Evolutionary conservation across 768 basidiomycete species (phyloP).

Genomic region (Suillus luteus): DNA sequence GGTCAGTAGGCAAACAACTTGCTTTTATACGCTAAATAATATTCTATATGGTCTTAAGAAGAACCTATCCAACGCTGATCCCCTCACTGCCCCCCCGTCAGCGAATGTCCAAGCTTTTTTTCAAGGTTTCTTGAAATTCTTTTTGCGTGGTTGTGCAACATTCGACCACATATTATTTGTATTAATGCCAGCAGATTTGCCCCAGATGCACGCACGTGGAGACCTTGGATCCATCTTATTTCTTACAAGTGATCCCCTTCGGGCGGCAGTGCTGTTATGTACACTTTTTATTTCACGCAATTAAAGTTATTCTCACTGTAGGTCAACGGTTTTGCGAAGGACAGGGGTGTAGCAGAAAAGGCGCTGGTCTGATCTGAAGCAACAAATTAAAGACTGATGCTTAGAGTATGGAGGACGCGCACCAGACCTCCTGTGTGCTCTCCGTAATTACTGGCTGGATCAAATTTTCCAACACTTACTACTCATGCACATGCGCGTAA

Average conservation of each 20-base stretch:
- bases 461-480: neutral
- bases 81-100: too few species aligned
- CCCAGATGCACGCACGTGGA: too few species aligned
- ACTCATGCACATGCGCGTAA: neutral
- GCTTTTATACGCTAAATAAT: too few species aligned
- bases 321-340: neutral
- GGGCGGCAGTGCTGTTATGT: neutral
- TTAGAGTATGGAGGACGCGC: neutral
- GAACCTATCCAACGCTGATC: too few species aligned
- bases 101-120: too few species aligned
- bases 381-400: neutral
- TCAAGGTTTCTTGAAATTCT: too few species aligned
- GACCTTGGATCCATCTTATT: too few species aligned
- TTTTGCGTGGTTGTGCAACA: too few species aligned
- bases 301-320: neutral
- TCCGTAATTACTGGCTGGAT: neutral
- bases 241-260: neutral
- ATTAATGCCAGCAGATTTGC: too few species aligned
- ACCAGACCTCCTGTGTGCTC: neutral
- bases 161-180: too few species aligned
- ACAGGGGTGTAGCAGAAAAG: neutral
- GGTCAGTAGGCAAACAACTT: too few species aligned
- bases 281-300: neutral
- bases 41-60: too few species aligned
- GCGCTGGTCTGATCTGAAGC: neutral